Conservation (phyloP, 208 protist genomes). For the Acanthamoeba divionensis region DNA sequence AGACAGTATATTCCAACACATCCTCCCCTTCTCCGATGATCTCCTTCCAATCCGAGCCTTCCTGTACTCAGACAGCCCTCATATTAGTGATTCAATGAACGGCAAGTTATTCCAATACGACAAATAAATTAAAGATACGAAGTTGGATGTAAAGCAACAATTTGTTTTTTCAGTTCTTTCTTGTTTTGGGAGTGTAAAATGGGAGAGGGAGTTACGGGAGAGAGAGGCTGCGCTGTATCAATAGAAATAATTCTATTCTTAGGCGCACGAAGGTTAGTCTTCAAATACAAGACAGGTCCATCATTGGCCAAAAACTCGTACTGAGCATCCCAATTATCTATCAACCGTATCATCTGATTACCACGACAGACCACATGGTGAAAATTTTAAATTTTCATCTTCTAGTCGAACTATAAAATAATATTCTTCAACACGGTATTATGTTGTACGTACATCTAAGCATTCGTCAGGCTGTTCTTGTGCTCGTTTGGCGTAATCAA, state of each 20-base stretch:
- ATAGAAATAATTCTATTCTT: constrained; percentile 86
- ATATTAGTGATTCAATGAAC: too few relatives aligned
- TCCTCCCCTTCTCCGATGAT: constrained; percentile 82
- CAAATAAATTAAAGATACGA: too few relatives aligned
- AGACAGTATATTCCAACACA: constrained; percentile 76
- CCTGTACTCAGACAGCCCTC: too few relatives aligned
- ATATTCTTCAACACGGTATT: too few relatives aligned
- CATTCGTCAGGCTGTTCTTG: too few relatives aligned
- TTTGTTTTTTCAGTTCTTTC: too few relatives aligned
- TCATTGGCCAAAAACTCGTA: constrained; percentile 90
- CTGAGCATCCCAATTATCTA: constrained; percentile 82
- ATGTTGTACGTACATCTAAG: too few relatives aligned
- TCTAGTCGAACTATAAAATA: not conserved
- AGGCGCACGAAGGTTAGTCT: constrained; percentile 87
- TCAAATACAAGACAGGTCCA: constrained; percentile 85
- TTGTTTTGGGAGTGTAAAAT: not conserved
- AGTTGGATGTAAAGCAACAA: too few relatives aligned
- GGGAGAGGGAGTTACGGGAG: not conserved
- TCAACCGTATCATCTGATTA: not conserved
- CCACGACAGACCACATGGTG: not conserved
- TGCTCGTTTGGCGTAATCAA: not conserved
- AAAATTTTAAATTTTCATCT: not conserved
- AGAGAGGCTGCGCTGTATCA: too few relatives aligned
- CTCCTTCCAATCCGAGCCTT: constrained; percentile 73
- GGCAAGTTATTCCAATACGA: not conserved